Evolutionary conservation across 345 rosid genomes (phyloP).

Genomic region (Eucalyptus microcorys): DNA sequence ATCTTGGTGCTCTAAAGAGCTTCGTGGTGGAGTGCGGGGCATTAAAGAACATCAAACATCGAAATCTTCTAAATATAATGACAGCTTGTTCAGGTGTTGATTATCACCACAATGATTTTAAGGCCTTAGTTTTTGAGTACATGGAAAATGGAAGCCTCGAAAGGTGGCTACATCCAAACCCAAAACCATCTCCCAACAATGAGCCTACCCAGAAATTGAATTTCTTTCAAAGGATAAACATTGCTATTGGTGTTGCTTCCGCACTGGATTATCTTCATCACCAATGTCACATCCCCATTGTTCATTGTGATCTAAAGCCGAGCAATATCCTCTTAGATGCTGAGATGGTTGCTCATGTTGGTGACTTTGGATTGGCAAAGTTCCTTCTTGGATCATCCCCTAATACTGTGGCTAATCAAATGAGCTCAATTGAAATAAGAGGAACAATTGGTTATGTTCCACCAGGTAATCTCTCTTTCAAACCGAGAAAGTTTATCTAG

Average conservation of each 20-base stretch:
- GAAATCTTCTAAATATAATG: background rate
- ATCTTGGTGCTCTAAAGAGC: background rate
- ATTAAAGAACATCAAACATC: background rate
- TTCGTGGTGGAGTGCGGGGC: accelerated
- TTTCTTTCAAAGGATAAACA: background rate
- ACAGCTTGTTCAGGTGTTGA: background rate
- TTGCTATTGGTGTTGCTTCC: background rate
- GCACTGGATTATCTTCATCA: background rate
- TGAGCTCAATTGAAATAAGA: background rate
- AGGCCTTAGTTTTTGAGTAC: background rate
- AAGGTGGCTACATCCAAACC: background rate
- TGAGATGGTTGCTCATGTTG: background rate
- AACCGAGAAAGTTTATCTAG: background rate
- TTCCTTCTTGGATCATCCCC: background rate
- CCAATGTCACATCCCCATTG: accelerated
- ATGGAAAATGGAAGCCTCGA: background rate
- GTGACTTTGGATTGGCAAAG: background rate
- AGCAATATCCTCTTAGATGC: background rate
- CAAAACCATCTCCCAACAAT: background rate
- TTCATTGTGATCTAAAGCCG: background rate
- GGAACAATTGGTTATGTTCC: background rate
- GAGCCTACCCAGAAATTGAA: background rate
- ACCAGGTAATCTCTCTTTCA: background rate
- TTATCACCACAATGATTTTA: background rate
- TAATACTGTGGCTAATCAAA: background rate